These are phyloP conservation scores for Posidonia australis DNA, from an alignment of 106 monocot genomes.

Conservation along the genomic window DNA sequence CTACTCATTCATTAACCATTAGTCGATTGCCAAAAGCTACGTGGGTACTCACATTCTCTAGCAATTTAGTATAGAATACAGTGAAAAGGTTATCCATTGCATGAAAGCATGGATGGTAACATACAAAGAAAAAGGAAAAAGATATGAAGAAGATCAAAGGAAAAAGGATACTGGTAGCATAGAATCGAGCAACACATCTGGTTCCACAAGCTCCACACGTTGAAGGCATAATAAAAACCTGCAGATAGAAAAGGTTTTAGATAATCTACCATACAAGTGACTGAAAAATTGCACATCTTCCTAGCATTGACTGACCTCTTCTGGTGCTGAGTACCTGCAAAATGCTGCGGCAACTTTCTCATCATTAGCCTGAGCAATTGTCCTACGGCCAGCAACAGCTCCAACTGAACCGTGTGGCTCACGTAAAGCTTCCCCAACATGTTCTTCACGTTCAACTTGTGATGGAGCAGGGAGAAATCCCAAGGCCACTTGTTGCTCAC, in stretches of 20 bases:
- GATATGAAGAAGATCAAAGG: not conserved
- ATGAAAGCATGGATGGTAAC: not conserved
- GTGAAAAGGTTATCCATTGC: not conserved
- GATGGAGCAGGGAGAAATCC: slow-evolving; percentile 70
- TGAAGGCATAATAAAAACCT: slow-evolving; percentile 89
- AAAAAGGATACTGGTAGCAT: slow-evolving; percentile 85
- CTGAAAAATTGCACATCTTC: not conserved
- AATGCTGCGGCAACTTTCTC: slow-evolving; percentile 67
- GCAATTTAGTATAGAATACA: too few relatives aligned
- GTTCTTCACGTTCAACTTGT: slow-evolving; percentile 15
- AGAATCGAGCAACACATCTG: slow-evolving; percentile 58
- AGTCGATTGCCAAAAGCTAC: too few relatives aligned
- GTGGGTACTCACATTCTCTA: too few relatives aligned
- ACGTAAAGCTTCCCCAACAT: slow-evolving; percentile 8
- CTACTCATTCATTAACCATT: too few relatives aligned
- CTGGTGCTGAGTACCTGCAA: slow-evolving; percentile 90
- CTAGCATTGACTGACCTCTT: slow-evolving; percentile 48
- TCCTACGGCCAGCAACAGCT: slow-evolving; percentile 63
- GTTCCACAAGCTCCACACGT: slow-evolving; percentile 91
- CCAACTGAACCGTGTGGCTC: slow-evolving; percentile 76
- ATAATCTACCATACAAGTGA: not conserved
- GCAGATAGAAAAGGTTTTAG: not conserved
- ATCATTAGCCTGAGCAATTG: slow-evolving; percentile 70
- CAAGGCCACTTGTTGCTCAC: slow-evolving; percentile 61
- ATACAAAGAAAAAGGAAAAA: slow-evolving; percentile 26